Conservation (phyloP, 2,329 filamentous ascomycete species). For the Phaeomoniella chlamydospora region DNA sequence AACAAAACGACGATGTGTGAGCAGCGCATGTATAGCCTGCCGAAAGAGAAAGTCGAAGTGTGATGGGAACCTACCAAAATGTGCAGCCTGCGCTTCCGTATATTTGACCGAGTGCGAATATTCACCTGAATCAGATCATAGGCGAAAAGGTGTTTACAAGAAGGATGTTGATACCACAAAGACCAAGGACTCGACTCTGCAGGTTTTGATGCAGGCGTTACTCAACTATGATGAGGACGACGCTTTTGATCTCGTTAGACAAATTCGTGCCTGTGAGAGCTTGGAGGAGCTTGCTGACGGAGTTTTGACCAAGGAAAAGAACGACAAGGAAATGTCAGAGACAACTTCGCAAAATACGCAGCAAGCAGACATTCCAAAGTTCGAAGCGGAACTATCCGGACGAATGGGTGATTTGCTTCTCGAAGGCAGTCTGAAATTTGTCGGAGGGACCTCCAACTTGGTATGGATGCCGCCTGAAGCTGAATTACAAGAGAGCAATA, state of each 20-base stretch:
- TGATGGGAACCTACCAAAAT: conserved; percentile 80
- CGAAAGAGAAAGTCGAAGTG: conserved; percentile 74
- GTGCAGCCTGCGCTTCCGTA: conserved; percentile 89
- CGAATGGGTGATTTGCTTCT: conserved; percentile 87
- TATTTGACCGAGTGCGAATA: conserved; percentile 71
- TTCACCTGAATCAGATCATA: conserved; percentile 90
- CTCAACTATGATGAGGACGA: conserved; percentile 83
- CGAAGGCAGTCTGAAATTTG: conserved; percentile 77
- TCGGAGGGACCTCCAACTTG: conserved; percentile 86
- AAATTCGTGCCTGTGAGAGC: conserved; percentile 76
- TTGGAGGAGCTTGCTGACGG: conserved; percentile 49
- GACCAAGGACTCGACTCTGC: conserved; percentile 71
- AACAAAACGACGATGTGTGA: conserved; percentile 60
- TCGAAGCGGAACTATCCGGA: conserved; percentile 71
- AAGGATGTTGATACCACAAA: conserved; percentile 83
- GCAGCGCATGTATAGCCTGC: conserved; percentile 72
- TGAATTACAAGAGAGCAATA: conserved; percentile 23
- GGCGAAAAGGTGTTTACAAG: conserved; percentile 91
- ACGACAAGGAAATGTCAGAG: conserved; percentile 10
- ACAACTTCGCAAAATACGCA: conserved; percentile 5
- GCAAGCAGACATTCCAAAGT: conserved; percentile 23
- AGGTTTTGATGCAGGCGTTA: conserved; percentile 86
- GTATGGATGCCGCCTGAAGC: conserved; percentile 55
- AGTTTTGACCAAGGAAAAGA: conserved; percentile 39
- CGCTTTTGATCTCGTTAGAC: conserved; percentile 63